phyloP scores from a whole-genome alignment of 2,329 filamentous ascomycete species.

The Arachnomyces sp. region DNA sequence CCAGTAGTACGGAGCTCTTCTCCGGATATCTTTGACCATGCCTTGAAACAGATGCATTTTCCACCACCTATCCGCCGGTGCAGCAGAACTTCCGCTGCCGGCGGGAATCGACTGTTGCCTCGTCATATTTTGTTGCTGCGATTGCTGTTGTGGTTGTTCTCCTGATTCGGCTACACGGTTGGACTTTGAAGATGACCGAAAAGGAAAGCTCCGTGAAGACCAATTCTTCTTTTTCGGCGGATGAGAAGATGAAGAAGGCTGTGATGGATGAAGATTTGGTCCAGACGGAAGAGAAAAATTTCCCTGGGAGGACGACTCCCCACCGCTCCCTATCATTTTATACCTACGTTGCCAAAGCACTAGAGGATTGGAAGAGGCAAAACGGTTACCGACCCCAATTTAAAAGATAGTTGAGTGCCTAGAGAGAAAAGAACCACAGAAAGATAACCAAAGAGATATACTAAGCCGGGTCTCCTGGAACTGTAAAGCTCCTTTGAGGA shows the following conservation, averaged over 20 bases:
- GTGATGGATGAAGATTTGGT: slow-evolving; percentile 22
- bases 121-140: not conserved
- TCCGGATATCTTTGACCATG: slow-evolving; percentile 70
- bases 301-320: slow-evolving; percentile 11
- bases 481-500: slow-evolving; percentile 11
- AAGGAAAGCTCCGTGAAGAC: slow-evolving; percentile 16
- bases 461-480: not conserved
- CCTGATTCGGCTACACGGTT: not conserved
- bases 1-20: slow-evolving; percentile 66
- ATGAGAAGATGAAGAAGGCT: slow-evolving; percentile 9
- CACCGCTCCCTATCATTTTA: slow-evolving; percentile 8
- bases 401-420: no score
- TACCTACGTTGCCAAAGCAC: not conserved
- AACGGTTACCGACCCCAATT: no score
- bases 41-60: slow-evolving; percentile 66
- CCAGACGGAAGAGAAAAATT: slow-evolving; percentile 18
- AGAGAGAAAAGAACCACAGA: not conserved
- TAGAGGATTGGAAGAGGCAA: not conserved
- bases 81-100: slow-evolving; percentile 10
- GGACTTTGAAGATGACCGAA: slow-evolving; percentile 10
- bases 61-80: slow-evolving; percentile 57
- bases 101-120: not conserved
- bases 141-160: not conserved
- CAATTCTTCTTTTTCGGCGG: slow-evolving; percentile 22
- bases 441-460: not conserved